Percentiles rank a stretch among this genome's conserved stretches.
Evolutionary conservation across 2,329 filamentous ascomycete genomes (phyloP).

Genomic region (Diaporthe citriasiana): DNA sequence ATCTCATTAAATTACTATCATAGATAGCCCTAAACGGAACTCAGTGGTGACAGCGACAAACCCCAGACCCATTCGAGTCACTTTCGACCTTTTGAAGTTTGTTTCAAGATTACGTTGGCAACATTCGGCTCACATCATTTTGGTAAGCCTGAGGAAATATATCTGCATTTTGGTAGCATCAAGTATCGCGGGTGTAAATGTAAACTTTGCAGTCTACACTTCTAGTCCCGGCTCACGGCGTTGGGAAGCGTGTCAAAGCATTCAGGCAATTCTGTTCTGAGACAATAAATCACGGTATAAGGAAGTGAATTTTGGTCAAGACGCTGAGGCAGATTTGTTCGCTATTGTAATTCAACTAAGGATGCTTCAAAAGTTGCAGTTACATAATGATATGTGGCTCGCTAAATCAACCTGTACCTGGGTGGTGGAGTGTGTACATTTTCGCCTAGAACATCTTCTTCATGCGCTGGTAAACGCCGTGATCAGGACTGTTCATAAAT

Average conservation of each 20-base stretch:
- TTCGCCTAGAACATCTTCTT: constrained; percentile 37
- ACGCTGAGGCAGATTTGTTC: neutral
- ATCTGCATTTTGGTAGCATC: too few species aligned
- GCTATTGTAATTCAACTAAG: constrained; percentile 1
- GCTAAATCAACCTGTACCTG: neutral
- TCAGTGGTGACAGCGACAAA: too few species aligned
- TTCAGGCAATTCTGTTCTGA: neutral
- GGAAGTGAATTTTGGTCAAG: neutral
- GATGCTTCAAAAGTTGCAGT: constrained; percentile 5
- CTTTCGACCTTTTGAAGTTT: neutral
- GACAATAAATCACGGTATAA: neutral
- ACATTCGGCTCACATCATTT: too few species aligned
- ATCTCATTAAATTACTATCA: too few species aligned
- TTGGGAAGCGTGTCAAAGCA: neutral
- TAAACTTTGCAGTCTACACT: neutral
- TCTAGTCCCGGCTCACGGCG: neutral
- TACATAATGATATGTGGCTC: neutral
- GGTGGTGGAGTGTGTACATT: neutral
- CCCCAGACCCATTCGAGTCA: too few species aligned
- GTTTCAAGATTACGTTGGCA: neutral
- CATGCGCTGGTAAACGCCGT: constrained; percentile 34
- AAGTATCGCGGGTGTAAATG: neutral
- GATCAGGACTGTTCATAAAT: neutral
- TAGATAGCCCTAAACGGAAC: too few species aligned
- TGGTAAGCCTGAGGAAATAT: too few species aligned